Evolutionary conservation across 2,329 filamentous ascomycete species (phyloP).

Genomic region (Aspergillus transmontanensis): DNA sequence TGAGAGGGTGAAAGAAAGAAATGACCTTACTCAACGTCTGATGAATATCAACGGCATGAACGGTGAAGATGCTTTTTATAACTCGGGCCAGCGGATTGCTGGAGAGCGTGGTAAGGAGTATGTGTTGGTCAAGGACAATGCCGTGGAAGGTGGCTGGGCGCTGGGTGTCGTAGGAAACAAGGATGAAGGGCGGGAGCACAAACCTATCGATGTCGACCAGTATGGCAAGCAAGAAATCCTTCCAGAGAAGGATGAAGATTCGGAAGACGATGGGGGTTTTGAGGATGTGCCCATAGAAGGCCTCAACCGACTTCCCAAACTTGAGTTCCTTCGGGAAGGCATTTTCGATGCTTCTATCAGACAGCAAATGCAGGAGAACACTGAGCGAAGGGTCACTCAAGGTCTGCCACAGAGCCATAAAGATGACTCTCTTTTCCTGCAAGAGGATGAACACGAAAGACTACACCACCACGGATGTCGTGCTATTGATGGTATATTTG

Average conservation of each 20-base stretch:
- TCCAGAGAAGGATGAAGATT: slow-evolving; percentile 61
- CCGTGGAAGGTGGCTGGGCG: slow-evolving; percentile 93
- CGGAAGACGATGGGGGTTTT: slow-evolving; percentile 75
- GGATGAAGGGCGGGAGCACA: slow-evolving; percentile 75
- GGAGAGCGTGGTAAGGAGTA: slow-evolving; percentile 91
- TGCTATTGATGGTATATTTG: slow-evolving; percentile 61
- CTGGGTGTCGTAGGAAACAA: slow-evolving; percentile 89
- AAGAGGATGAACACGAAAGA: slow-evolving; percentile 46
- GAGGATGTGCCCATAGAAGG: slow-evolving; percentile 93
- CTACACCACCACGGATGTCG: background rate
- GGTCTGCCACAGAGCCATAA: slow-evolving; percentile 33
- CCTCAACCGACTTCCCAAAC: slow-evolving; percentile 77
- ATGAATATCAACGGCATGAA: slow-evolving; percentile 95
- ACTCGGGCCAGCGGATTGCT: slow-evolving; percentile 56
- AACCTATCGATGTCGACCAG: slow-evolving; percentile 88
- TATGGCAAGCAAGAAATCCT: slow-evolving; percentile 52
- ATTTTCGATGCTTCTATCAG: slow-evolving; percentile 40
- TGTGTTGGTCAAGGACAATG: slow-evolving; percentile 92
- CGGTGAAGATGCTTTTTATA: slow-evolving; percentile 70
- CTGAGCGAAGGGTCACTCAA: slow-evolving; percentile 32
- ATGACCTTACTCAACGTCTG: slow-evolving; percentile 88
- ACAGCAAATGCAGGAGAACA: slow-evolving; percentile 33
- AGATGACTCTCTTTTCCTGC: slow-evolving; percentile 60
- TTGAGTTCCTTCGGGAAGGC: slow-evolving; percentile 43
- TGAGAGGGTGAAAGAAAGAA: slow-evolving; percentile 87